Evolutionary conservation across 78 protist genomes (phyloP).

Genomic region (Dictyostelium brefeldianum): DNA sequence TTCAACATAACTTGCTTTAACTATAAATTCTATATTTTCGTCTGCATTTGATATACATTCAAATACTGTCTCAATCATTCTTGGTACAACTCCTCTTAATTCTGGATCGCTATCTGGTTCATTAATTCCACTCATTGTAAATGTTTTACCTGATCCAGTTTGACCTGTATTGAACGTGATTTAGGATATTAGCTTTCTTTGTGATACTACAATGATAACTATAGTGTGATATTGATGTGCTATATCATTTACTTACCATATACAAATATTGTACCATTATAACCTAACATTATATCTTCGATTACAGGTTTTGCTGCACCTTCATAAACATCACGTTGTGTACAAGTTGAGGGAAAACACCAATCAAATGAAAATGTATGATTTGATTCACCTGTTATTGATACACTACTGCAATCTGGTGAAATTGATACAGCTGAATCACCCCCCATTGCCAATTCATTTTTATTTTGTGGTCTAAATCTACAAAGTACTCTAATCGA

Average conservation of each 20-base stretch:
- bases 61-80: constrained; percentile 89
- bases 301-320: constrained; percentile 88
- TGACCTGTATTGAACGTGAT: too few species aligned
- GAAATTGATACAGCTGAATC: constrained; percentile 23
- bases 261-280: constrained; percentile 80
- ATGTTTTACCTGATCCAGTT: constrained; percentile 86
- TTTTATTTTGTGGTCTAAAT: constrained; percentile 87
- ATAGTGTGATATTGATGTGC: too few species aligned
- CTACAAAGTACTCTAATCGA: constrained; percentile 88
- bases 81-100: constrained; percentile 89
- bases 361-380: constrained; percentile 85
- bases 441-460: constrained; percentile 73
- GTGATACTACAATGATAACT: too few species aligned
- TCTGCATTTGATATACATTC: constrained; percentile 53
- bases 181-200: too few species aligned
- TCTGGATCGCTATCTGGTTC: constrained; percentile 62
- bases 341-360: constrained; percentile 48
- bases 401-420: constrained; percentile 39
- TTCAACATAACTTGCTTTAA: constrained; percentile 90
- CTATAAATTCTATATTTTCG: constrained; percentile 75
- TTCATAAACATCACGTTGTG: constrained; percentile 86
- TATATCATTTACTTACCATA: constrained; percentile 84
- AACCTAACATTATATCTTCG: constrained; percentile 79
- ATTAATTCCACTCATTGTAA: constrained; percentile 91
- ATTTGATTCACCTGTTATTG: constrained; percentile 37